Evolutionary conservation across 306 rosid species (phyloP).

Genomic region (Acacia acuminata): DNA sequence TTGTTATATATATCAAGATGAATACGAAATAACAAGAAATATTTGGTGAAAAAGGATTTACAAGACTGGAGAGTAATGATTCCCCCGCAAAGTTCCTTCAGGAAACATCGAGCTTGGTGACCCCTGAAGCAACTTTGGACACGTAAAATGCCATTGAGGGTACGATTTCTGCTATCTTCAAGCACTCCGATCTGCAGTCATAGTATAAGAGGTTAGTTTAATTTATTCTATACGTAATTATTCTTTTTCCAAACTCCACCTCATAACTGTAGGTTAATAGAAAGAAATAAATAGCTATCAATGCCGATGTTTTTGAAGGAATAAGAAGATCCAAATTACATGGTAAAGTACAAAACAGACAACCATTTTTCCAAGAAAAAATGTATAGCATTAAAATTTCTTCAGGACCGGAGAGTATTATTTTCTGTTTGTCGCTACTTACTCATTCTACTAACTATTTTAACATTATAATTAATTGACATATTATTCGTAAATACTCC

Average conservation of each 20-base stretch:
- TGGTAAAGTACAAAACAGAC: no score
- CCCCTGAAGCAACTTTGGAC: slow-evolving; percentile 99
- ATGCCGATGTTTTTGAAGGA: not conserved
- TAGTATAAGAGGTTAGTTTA: not conserved
- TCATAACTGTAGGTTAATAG: not conserved
- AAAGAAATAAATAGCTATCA: not conserved
- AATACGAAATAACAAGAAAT: slow-evolving; percentile 32
- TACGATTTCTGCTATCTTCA: slow-evolving; percentile 95
- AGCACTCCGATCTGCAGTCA: slow-evolving; percentile 87
- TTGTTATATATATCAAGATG: slow-evolving; percentile 25
- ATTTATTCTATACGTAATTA: not conserved
- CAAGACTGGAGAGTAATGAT: slow-evolving; percentile 85
- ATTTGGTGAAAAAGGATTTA: slow-evolving; percentile 40
- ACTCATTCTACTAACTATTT: not conserved
- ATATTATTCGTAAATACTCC: no score
- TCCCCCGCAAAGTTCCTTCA: slow-evolving; percentile 70
- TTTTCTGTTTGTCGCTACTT: not conserved
- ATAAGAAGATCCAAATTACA: not conserved
- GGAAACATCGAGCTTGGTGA: slow-evolving; percentile 70
- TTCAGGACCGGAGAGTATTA: not conserved
- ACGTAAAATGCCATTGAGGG: slow-evolving; percentile 85
- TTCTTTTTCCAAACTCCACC: not conserved
- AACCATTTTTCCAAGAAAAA: no score
- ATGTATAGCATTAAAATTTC: no score
- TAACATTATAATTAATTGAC: not conserved